A percentile compares a stretch with the other conserved stretches of the same genome.
Conservation (phyloP, 805 yeast genomes). For the Maudiozyma saulgeensis region DNA sequence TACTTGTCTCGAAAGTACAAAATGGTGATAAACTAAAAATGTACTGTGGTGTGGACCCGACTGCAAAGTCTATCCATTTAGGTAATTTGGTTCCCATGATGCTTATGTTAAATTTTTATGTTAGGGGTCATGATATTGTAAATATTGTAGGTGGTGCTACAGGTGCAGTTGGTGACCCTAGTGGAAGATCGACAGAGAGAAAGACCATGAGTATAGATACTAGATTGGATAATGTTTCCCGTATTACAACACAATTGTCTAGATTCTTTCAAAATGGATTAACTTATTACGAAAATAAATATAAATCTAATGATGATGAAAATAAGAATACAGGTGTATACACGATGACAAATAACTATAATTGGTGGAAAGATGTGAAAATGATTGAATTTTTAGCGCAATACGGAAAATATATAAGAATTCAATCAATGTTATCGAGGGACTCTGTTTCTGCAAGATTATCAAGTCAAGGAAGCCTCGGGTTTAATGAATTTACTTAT, state of each 20-base stretch:
- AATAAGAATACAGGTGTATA: conserved; percentile 29
- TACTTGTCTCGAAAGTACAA: conserved; percentile 8
- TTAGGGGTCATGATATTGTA: conserved; percentile 77
- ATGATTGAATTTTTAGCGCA: conserved; percentile 69
- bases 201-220: conserved; percentile 41
- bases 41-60: conserved; percentile 95
- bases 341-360: conserved; percentile 50
- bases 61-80: conserved; percentile 79
- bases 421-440: conserved; percentile 78
- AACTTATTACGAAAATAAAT: conserved; percentile 43
- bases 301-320: conserved; percentile 29
- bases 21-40: conserved; percentile 38
- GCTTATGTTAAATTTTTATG: conserved; percentile 71
- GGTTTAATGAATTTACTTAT: conserved; percentile 89
- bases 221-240: conserved; percentile 46
- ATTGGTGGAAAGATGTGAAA: conserved; percentile 78
- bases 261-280: conserved; percentile 53
- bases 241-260: conserved; percentile 53
- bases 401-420: conserved; percentile 71
- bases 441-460: conserved; percentile 78
- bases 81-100: conserved; percentile 86
- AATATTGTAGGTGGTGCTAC: conserved; percentile 93
- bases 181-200: conserved; percentile 79
- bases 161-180: conserved; percentile 93
- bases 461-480: conserved; percentile 62